Base-by-base conservation (phyloP, 805 yeast species). In the Komagataella pseudopastoris region DNA sequence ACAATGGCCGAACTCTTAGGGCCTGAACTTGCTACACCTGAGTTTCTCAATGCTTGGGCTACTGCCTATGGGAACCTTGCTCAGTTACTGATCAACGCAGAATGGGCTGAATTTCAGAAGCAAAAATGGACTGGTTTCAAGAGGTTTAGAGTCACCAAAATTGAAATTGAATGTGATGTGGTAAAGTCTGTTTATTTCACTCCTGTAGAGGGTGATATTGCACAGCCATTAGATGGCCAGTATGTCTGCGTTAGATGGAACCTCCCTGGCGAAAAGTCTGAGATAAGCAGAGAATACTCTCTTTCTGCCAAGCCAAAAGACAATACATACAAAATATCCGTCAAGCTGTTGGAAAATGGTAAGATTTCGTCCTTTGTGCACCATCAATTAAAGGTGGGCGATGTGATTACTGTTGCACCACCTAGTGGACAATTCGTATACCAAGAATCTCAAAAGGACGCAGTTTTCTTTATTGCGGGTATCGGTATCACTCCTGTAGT, bases 401-500 rank as follows among this genome's bases (percentile, higher is more conserved):
- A 75, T 54, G 56, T 52, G 6, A 50, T 83, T 3, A 67, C 69
- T 49, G 68, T 81, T 23, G 69, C 80, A 51, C 78, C 85, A 4
- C 89, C 89, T 43, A 68, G 71, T 22, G 89, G 88, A 44, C 71
- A 72, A 49, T 71, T 81, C 53, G 59, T 64, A 3, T 69, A 67
- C 53, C 66, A 69, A 30, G 55, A 63, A 14, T 43, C 58, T 23
- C 50, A 52, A 4, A 62, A 60, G 18, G 51, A 60, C 45, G 69
- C 71, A 23, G 59, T 70, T 18, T 61, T 81, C 24, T 64, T 80
- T 51, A 71, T 78, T 18, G 85, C 81, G 48, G 89, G 88, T 51
- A 78, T 80, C 52, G 88, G 88, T 55, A 76, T 79, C 50, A 83
- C 88, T 5, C 88, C 89, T 39, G 52, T 79, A 36, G 57, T 83